Conservation (phyloP, 257 asterid genomes). For the Buddleja alternifolia region DNA sequence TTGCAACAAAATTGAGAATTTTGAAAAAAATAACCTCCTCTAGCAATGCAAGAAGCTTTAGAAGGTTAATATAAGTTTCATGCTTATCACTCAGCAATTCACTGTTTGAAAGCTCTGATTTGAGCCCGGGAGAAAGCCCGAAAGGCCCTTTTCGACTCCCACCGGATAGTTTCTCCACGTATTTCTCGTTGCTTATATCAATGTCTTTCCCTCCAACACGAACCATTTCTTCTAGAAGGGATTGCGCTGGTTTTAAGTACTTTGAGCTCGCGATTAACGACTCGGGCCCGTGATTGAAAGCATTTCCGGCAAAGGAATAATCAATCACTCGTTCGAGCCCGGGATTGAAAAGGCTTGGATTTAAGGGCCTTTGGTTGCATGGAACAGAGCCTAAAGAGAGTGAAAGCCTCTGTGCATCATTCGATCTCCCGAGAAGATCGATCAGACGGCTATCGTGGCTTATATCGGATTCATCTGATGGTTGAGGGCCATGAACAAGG, state of each 20-base stretch:
- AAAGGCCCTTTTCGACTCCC: conserved; percentile 45
- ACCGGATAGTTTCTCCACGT: conserved; percentile 46
- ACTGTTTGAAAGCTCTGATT: conserved; percentile 48
- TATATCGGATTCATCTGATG: conserved; percentile 37
- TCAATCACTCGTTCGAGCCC: conserved; percentile 27
- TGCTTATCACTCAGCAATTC: conserved; percentile 55
- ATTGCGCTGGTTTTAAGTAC: conserved; percentile 69
- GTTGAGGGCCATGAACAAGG: conserved; percentile 39
- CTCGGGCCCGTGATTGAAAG: conserved; percentile 47
- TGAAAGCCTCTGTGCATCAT: conserved; percentile 64
- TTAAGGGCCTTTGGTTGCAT: conserved; percentile 36
- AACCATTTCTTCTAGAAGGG: conserved; percentile 77
- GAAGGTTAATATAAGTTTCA: conserved; percentile 46
- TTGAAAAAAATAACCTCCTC: conserved; percentile 56
- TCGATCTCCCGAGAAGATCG: conserved; percentile 71
- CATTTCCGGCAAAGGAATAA: conserved; percentile 29
- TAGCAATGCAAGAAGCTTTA: conserved; percentile 67
- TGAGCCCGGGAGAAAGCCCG: conserved; percentile 54
- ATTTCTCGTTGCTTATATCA: conserved; percentile 48
- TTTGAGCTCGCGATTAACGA: conserved; percentile 56
- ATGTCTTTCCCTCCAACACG: conserved; percentile 50
- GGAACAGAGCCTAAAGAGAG: conserved; percentile 63
- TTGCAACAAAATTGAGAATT: too few species aligned
- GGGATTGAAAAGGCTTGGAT: conserved; percentile 37
- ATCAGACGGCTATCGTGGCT: conserved; percentile 56